A percentile compares a stretch with the other conserved stretches of the same genome.
These are phyloP conservation scores for Hypsizygus ulmarius DNA, from an alignment of 1,284 basidiomycete genomes.

Conservation along the genomic window DNA sequence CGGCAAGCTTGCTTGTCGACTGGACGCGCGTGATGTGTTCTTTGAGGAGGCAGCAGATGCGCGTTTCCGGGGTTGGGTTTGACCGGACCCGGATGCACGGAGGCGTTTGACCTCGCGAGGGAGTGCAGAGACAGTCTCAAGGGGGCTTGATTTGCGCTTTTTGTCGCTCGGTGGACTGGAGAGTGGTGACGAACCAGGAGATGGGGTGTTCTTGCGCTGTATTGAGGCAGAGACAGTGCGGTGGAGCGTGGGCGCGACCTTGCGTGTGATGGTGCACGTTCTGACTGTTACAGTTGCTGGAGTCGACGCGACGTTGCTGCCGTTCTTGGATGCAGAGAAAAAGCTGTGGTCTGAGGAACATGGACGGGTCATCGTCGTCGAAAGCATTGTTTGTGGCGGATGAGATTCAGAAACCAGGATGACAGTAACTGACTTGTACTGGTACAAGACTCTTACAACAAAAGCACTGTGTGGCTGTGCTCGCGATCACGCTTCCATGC, in stretches of 20 bases:
- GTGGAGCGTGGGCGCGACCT: constrained; percentile 11
- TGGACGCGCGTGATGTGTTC: constrained; percentile 38
- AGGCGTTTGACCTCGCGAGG: constrained; percentile 39
- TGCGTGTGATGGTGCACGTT: constrained; percentile 24
- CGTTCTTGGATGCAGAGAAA: constrained; percentile 32
- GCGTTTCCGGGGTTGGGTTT: constrained; percentile 29
- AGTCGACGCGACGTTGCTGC: constrained; percentile 29
- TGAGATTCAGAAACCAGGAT: neutral
- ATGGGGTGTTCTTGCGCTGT: constrained; percentile 22
- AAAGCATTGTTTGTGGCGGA: neutral
- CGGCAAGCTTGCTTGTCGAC: constrained; percentile 34
- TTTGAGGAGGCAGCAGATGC: constrained; percentile 29
- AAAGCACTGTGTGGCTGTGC: neutral
- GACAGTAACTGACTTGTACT: no score
- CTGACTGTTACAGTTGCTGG: constrained; percentile 30
- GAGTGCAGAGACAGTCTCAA: constrained; percentile 19
- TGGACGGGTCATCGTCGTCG: constrained; percentile 21
- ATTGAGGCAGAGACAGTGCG: constrained; percentile 7
- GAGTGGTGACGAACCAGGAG: constrained; percentile 27
- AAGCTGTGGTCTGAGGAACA: constrained; percentile 35
- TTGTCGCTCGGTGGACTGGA: constrained; percentile 25
- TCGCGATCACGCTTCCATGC: neutral
- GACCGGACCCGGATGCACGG: constrained; percentile 22
- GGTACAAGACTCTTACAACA: neutral
- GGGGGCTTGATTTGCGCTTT: constrained; percentile 34